Evolutionary conservation across 768 basidiomycete species (phyloP), one percentile per base, ranked within the genome.

Genomic region (Ramaria sp.): DNA sequence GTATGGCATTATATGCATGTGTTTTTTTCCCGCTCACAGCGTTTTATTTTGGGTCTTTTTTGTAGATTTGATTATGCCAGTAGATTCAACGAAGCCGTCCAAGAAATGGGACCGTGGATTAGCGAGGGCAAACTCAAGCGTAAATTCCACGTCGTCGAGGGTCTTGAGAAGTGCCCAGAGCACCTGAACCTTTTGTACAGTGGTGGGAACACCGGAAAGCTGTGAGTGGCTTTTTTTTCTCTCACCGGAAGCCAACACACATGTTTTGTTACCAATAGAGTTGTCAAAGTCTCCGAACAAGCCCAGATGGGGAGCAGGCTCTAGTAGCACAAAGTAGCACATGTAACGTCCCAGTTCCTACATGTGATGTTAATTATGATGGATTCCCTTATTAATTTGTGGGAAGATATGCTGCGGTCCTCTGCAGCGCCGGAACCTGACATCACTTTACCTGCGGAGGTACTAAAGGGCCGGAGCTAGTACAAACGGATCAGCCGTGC

Each of bases 131-230:
- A 81, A n/a, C 67, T 94, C 56, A 85, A 89, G 65, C 74, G 83
- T 15, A 85, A 82, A 59, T 89, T 86, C 68, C 88, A 92, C 62
- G 68, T 92, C 37, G 78, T 91, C 0, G 72, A 86, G 49, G 88
- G 88, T 2, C 66, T 90, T 42, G 79, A 87, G 59, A 78, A 82
- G 50, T 85, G 86, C 15, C 85, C 88, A 1, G 70, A 71, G 18
- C 77, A 84, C n/a, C 67, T 91, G 41, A 78, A 75, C 0, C 65
- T 88, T 71, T 68, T 94, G 10, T 93, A 81, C 69, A 76, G 68
- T 12, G 89, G 90, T 25, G 83, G 73, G 2, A 92, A 92, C 62
- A 83, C 76, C 0, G 90, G 89, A 38, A 91, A 93, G 70, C 63
- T 92, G 75, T 74, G 58, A 18, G 71, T 69, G n/a, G n/a, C 53